Evolutionary conservation across 768 basidiomycete species (phyloP).

Genomic region (Neoboletus brunneissimus): DNA sequence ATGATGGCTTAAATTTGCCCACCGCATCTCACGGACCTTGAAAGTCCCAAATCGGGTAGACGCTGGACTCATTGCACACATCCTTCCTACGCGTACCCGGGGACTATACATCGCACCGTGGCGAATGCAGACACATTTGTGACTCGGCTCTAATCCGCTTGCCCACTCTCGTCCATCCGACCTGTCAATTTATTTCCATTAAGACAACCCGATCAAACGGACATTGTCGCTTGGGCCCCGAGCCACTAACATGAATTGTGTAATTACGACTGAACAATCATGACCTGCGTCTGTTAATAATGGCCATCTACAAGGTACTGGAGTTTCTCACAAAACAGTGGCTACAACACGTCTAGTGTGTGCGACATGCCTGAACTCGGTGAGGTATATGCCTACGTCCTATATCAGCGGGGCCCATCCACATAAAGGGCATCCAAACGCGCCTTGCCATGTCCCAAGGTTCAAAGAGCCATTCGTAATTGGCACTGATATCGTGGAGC

Average conservation of each 20-base stretch:
- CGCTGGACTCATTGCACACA: neutral
- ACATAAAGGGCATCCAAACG: slow-evolving; percentile 9
- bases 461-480: slow-evolving; percentile 77
- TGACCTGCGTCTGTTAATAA: slow-evolving; percentile 10
- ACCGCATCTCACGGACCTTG: slow-evolving; percentile 23
- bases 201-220: neutral
- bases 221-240: neutral
- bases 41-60: slow-evolving; percentile 14
- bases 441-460: slow-evolving; percentile 93
- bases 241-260: neutral
- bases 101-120: neutral
- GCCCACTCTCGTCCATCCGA: neutral
- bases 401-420: neutral
- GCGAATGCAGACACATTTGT: neutral
- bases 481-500: slow-evolving; percentile 77
- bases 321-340: slow-evolving; percentile 65
- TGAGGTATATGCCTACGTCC: slow-evolving; percentile 71
- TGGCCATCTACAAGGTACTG: neutral
- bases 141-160: neutral
- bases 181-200: neutral
- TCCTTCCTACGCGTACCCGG: neutral
- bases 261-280: slow-evolving; percentile 1
- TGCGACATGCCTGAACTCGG: slow-evolving; percentile 72
- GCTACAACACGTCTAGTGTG: slow-evolving; percentile 74
- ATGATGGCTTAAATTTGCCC: slow-evolving; percentile 18